Conservation (phyloP, 2,329 filamentous ascomycete species). For the Claviceps africana region DNA sequence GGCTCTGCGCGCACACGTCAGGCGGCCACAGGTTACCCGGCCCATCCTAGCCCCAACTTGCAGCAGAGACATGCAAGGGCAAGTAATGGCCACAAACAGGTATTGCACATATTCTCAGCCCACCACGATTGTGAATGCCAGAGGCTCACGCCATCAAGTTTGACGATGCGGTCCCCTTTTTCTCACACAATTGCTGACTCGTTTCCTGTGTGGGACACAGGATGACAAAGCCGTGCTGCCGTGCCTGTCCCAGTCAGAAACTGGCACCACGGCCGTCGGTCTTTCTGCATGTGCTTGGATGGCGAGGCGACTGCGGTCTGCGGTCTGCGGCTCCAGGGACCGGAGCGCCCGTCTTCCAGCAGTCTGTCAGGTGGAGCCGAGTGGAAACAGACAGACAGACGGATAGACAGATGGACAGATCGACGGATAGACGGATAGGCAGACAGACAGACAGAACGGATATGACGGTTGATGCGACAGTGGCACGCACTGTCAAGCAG, state of each 20-base stretch:
- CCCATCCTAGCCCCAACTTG: slow-evolving; percentile 3
- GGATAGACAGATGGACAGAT: too few relatives aligned
- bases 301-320: too few relatives aligned
- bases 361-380: not conserved
- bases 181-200: not conserved
- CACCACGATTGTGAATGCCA: slow-evolving; percentile 1
- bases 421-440: too few relatives aligned
- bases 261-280: slow-evolving; percentile 1
- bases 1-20: not conserved
- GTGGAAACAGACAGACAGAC: not conserved
- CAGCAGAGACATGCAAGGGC: slow-evolving; percentile 10
- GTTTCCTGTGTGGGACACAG: not conserved
- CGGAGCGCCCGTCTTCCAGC: slow-evolving; percentile 1
- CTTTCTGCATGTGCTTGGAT: not conserved
- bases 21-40: not conserved
- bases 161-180: not conserved
- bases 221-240: not conserved
- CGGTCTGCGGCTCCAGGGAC: not conserved
- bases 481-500: not conserved
- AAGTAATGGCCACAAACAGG: slow-evolving; percentile 1
- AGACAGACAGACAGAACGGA: too few relatives aligned
- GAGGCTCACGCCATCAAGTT: not conserved
- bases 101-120: not conserved
- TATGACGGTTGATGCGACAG: not conserved
- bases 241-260: not conserved